Conservation (phyloP, 208 protist genomes). For the Leishmania martiniquensis region DNA sequence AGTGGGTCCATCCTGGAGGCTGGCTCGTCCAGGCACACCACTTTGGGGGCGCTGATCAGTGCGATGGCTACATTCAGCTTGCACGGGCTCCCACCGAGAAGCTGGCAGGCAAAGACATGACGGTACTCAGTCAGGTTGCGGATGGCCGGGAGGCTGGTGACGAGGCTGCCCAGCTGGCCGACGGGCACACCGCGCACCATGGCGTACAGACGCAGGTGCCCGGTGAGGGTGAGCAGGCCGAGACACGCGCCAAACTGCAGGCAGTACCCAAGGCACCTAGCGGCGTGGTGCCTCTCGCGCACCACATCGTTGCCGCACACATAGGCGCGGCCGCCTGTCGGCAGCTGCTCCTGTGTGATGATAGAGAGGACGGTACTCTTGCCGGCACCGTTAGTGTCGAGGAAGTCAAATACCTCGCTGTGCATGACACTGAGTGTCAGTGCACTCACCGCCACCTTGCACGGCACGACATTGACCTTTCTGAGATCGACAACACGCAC, state of each 20-base stretch:
- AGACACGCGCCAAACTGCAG: constrained; percentile 96
- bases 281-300: constrained; percentile 34
- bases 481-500: constrained; percentile 47
- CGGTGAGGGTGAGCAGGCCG: constrained; percentile 88
- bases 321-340: constrained; percentile 62
- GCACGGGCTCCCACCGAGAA: constrained; percentile 79
- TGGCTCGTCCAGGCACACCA: constrained; percentile 84
- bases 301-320: constrained; percentile 63
- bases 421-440: constrained; percentile 67
- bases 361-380: constrained; percentile 89
- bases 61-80: constrained; percentile 82
- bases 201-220: constrained; percentile 93
- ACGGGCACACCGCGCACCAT: constrained; percentile 73
- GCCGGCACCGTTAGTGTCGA: constrained; percentile 88
- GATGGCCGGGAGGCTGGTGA: constrained; percentile 33
- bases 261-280: constrained; percentile 93
- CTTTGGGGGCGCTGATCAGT: constrained; percentile 62
- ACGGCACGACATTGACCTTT: constrained; percentile 33
- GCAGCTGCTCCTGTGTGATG: constrained; percentile 70
- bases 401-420: constrained; percentile 83
- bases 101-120: constrained; percentile 31
- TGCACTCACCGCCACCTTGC: constrained; percentile 60
- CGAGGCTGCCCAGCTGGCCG: constrained; percentile 21
- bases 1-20: constrained; percentile 75
- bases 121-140: constrained; percentile 40